These are phyloP conservation scores for Gomphus bonarii DNA, from an alignment of 1,284 basidiomycete species.

Conservation along the genomic window DNA sequence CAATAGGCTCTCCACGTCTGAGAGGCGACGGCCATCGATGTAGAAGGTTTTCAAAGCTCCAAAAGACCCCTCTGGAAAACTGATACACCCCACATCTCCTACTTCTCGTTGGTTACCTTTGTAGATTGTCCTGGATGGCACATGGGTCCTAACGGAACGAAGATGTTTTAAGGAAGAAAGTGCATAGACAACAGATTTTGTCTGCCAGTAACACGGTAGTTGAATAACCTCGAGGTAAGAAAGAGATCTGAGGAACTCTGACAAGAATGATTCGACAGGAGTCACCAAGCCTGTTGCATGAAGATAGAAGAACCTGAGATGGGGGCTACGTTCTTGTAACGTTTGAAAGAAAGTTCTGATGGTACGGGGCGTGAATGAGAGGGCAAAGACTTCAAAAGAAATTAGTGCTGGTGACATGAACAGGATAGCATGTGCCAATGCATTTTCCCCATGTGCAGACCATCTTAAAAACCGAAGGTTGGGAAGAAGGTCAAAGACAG, in stretches of 20 bases:
- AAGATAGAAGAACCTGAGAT: slow-evolving; percentile 11
- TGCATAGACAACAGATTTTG: slow-evolving; percentile 32
- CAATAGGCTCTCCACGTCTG: slow-evolving; percentile 38
- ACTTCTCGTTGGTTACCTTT: slow-evolving; percentile 32
- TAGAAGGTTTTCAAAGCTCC: slow-evolving; percentile 36
- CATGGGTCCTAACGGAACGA: slow-evolving; percentile 20
- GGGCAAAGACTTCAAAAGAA: slow-evolving; percentile 10
- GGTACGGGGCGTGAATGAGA: slow-evolving; percentile 4
- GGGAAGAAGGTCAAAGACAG: slow-evolving; percentile 11
- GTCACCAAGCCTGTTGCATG: slow-evolving; percentile 7
- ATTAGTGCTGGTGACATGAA: slow-evolving; percentile 9
- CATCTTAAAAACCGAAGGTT: slow-evolving; percentile 9
- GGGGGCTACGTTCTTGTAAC: slow-evolving; percentile 7
- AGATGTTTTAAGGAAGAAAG: slow-evolving; percentile 38
- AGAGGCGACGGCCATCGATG: slow-evolving; percentile 22
- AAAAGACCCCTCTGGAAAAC: slow-evolving; percentile 38
- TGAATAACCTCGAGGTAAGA: slow-evolving; percentile 36
- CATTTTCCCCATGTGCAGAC: slow-evolving; percentile 11
- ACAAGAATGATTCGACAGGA: slow-evolving; percentile 24
- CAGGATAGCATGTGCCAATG: slow-evolving; percentile 7
- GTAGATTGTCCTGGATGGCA: slow-evolving; percentile 11
- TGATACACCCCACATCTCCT: slow-evolving; percentile 37
- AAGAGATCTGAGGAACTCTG: slow-evolving; percentile 30
- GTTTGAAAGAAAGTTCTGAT: slow-evolving; percentile 11
- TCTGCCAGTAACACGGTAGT: slow-evolving; percentile 41